phyloP scores from a whole-genome alignment of 2,329 filamentous ascomycete species.

The Macroventuria anomochaeta region DNA sequence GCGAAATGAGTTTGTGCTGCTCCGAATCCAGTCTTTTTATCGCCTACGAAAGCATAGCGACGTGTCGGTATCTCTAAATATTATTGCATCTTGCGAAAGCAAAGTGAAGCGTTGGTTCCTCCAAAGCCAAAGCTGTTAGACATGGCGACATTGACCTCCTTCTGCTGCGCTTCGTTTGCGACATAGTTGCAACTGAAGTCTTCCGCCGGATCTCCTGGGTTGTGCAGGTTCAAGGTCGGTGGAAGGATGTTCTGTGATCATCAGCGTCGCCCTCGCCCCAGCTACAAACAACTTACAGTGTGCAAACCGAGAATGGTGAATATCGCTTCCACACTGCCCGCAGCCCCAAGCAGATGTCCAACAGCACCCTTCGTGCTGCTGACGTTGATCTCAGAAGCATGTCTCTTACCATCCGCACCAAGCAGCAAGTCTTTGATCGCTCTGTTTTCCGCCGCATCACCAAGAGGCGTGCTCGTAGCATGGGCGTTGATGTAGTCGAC shows the following conservation, averaged over 20 bases:
- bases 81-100: constrained; percentile 65
- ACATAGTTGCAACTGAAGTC: constrained; percentile 87
- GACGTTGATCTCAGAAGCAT: constrained; percentile 73
- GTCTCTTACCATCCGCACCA: constrained; percentile 69
- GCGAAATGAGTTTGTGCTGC: too few species aligned
- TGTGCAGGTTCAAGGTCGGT: constrained; percentile 82
- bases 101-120: constrained; percentile 90
- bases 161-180: constrained; percentile 72
- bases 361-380: constrained; percentile 95
- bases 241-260: constrained; percentile 72
- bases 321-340: constrained; percentile 87
- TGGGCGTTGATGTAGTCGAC: constrained; percentile 97
- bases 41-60: too few species aligned
- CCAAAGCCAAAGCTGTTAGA: constrained; percentile 99
- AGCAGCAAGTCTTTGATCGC: constrained; percentile 82
- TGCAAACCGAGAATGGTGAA: constrained; percentile 81
- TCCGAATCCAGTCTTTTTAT: too few species aligned
- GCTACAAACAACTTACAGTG: constrained; percentile 64
- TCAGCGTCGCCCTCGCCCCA: constrained; percentile 16
- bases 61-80: neutral
- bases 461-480: constrained; percentile 84
- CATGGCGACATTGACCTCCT: constrained; percentile 73
- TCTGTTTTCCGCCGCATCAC: constrained; percentile 84
- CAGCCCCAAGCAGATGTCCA: constrained; percentile 89
- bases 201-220: constrained; percentile 63